Evolutionary conservation across 1,284 basidiomycete species (phyloP).

Genomic region (Cronartium quercuum): DNA sequence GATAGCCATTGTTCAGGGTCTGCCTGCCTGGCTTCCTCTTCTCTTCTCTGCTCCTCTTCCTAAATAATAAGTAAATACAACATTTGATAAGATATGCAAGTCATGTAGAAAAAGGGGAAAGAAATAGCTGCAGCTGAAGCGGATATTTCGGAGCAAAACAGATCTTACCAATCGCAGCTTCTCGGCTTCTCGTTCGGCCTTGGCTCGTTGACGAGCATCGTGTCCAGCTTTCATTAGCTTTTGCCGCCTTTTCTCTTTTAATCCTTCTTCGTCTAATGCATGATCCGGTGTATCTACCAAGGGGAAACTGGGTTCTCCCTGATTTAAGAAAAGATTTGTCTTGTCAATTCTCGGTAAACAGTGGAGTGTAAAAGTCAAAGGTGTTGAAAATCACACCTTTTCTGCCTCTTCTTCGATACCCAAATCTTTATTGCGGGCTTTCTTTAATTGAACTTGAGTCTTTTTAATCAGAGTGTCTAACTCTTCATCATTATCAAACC

Average conservation of each 20-base stretch:
- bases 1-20: constrained; percentile 27
- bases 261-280: constrained; percentile 82
- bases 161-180: constrained; percentile 53
- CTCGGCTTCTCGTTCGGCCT: constrained; percentile 83
- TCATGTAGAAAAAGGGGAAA: no score
- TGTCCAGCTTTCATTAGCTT: constrained; percentile 88
- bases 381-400: constrained; percentile 47
- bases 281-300: constrained; percentile 84
- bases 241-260: constrained; percentile 94
- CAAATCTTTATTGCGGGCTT: constrained; percentile 65
- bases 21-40: constrained; percentile 16
- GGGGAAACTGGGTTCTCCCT: constrained; percentile 77
- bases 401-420: constrained; percentile 59
- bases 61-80: no score
- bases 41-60: constrained; percentile 25
- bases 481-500: constrained; percentile 64
- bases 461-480: constrained; percentile 56
- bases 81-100: no score
- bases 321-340: no score
- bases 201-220: constrained; percentile 77
- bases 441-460: constrained; percentile 63
- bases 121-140: no score
- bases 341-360: no score
- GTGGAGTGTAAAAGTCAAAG: neutral
- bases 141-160: no score